Evolutionary conservation across 305 asterid genomes (phyloP), one percentile per base, ranked within the genome.

Genomic region (Fraxinus velutina): DNA sequence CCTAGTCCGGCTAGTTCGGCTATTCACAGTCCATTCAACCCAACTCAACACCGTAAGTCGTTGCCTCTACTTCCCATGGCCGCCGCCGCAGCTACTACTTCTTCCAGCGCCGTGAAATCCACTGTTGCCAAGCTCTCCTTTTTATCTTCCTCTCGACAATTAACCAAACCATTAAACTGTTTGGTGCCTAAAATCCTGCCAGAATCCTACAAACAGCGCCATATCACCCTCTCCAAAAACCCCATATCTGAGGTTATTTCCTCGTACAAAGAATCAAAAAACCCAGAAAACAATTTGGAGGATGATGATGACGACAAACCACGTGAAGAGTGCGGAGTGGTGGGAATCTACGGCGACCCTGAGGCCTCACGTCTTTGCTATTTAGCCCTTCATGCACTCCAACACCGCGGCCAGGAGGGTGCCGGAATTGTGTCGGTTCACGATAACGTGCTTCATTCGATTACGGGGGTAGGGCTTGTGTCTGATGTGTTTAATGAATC

Each of bases 341-440:
- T 93, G 10, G 97, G 97, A 30, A 91, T 94, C 70, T 94, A 91
- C 74, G 95, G 95, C 55, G 98, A 94, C 89, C 88, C 97, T 0
- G 97, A 94, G 82, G 95, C 98, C 37, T 87, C 98, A 34, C 95
- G 94, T 9, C 92, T 94, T 76, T 85, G 92, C 85, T 94, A 92
- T 77, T 83, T 93, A 9, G 90, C 98, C 2, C 95, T 92, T 44
- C 98, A 94, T 85, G 93, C 98, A 5, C 95, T 94, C 34, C 98
- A 94, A 85, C 98, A 94, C 87, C 93, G 97, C 36, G 97, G 98
- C 15, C 98, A 94, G 72, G 98, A 92, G 80, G 97, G 98, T 36
- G 97, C 97, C 2, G 97, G 97, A 10, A 94, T 94, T 27, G 97
- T 92, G 3, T 79, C 94, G 17, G 97, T 92, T 21, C 84, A 91